Evolutionary conservation across 164 flowering plant genomes (phyloP).

Genomic region (Magnolia officinalis): DNA sequence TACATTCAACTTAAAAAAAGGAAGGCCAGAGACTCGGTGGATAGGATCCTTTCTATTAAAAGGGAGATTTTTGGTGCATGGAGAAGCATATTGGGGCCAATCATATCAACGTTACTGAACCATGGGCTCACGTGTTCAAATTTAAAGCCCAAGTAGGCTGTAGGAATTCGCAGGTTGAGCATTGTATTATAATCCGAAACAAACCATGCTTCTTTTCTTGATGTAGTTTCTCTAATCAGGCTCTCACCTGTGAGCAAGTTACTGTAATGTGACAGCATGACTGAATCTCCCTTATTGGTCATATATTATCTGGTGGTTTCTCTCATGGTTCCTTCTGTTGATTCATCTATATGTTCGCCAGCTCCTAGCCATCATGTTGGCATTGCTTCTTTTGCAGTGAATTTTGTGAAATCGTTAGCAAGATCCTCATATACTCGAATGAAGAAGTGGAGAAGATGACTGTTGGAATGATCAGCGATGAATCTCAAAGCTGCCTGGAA

Average conservation of each 20-base stretch:
- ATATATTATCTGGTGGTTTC: neutral
- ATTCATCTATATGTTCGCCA: neutral
- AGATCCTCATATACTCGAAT: slow-evolving; percentile 70
- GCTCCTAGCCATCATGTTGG: neutral
- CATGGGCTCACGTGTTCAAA: too few species aligned
- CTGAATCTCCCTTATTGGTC: neutral
- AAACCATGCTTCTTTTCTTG: neutral
- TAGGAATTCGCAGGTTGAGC: too few species aligned
- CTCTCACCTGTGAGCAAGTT: too few species aligned
- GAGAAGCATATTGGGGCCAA: too few species aligned
- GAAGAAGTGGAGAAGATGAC: slow-evolving; percentile 85
- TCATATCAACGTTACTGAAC: too few species aligned
- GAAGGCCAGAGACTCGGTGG: too few species aligned
- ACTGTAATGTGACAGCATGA: too few species aligned
- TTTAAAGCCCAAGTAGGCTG: too few species aligned
- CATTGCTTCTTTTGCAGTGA: slow-evolving; percentile 46
- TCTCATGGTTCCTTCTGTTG: neutral
- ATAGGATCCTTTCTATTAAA: too few species aligned
- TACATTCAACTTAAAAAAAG: too few species aligned
- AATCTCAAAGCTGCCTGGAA: slow-evolving; percentile 80
- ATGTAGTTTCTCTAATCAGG: neutral
- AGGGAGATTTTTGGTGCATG: too few species aligned
- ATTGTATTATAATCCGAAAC: neutral
- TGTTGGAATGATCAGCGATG: slow-evolving; percentile 52
- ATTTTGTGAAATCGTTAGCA: slow-evolving; percentile 65